phyloP scores from a whole-genome alignment of 2,329 filamentous ascomycete species.

The Capronia coronata region DNA sequence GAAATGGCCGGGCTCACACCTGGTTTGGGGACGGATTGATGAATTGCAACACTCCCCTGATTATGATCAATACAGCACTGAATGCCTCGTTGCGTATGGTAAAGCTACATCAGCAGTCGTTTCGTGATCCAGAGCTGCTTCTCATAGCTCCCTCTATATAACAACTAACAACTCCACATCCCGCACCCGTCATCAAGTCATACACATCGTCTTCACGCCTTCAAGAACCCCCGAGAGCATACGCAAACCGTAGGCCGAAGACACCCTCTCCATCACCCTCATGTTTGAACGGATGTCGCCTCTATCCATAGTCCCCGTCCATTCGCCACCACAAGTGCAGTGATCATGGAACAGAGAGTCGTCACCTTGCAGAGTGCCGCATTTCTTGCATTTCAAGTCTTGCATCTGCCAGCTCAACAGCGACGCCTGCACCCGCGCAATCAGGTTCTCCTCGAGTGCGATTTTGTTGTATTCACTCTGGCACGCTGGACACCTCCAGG shows the following conservation, averaged over 20 bases:
- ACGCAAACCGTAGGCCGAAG: slow-evolving; percentile 68
- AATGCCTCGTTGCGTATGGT: too few species aligned
- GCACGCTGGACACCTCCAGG: slow-evolving; percentile 75
- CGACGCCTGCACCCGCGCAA: slow-evolving; percentile 67
- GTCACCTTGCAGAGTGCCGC: slow-evolving; percentile 60
- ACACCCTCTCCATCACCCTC: slow-evolving; percentile 66
- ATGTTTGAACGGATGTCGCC: slow-evolving; percentile 61
- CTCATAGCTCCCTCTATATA: too few species aligned
- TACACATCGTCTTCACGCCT: slow-evolving; percentile 49
- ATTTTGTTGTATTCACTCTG: slow-evolving; percentile 68
- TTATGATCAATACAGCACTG: too few species aligned
- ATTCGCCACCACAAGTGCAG: slow-evolving; percentile 83
- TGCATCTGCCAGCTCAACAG: slow-evolving; percentile 79
- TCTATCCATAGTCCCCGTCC: slow-evolving; percentile 65
- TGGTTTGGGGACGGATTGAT: too few species aligned
- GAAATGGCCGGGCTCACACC: too few species aligned
- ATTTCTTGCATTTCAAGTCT: slow-evolving; percentile 77
- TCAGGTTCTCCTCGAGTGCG: slow-evolving; percentile 72
- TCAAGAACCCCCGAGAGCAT: slow-evolving; percentile 73
- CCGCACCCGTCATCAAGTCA: slow-evolving; percentile 16
- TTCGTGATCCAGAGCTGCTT: too few species aligned
- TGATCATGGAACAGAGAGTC: slow-evolving; percentile 80
- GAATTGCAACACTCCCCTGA: too few species aligned
- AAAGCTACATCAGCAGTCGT: too few species aligned
- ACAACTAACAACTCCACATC: too few species aligned